These are phyloP conservation scores for Trichoderma breve DNA, from an alignment of 2,329 filamentous ascomycete genomes.

Conservation along the genomic window DNA sequence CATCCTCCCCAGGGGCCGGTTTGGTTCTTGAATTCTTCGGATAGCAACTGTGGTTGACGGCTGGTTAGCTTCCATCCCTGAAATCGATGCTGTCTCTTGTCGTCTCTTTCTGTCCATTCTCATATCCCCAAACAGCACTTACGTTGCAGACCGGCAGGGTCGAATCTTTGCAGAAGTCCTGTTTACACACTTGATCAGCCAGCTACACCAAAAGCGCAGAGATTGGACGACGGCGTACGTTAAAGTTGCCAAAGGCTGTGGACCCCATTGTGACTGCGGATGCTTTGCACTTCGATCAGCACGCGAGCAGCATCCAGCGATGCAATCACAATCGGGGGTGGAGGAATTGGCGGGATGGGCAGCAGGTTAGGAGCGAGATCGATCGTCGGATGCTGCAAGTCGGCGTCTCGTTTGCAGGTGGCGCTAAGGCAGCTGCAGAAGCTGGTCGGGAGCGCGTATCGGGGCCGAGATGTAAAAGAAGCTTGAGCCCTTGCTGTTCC, in stretches of 20 bases:
- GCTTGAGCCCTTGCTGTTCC: constrained; percentile 6
- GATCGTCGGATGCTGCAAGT: constrained; percentile 8
- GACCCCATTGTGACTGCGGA: constrained; percentile 51
- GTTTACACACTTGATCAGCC: constrained; percentile 29
- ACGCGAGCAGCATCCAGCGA: constrained; percentile 5
- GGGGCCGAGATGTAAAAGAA: background rate
- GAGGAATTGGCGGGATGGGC: background rate
- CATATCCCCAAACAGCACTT: constrained; percentile 38
- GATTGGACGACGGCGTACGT: constrained; percentile 40
- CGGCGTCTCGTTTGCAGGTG: constrained; percentile 10
- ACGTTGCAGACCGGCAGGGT: constrained; percentile 84
- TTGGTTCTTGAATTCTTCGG: constrained; percentile 54
- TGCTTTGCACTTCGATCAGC: constrained; percentile 7
- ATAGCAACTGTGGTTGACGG: constrained; percentile 40
- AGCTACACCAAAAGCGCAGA: constrained; percentile 13
- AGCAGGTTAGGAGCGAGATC: background rate
- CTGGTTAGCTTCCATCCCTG: background rate
- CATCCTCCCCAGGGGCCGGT: constrained; percentile 66
- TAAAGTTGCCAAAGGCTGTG: constrained; percentile 61
- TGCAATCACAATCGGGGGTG: constrained; percentile 16
- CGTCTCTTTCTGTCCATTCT: background rate
- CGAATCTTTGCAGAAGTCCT: constrained; percentile 82
- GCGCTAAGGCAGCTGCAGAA: constrained; percentile 16
- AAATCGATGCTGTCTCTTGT: background rate
- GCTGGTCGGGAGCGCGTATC: constrained; percentile 1